These are phyloP conservation scores for Solanum piurae DNA, from an alignment of 257 asterid species.

Conservation along the genomic window DNA sequence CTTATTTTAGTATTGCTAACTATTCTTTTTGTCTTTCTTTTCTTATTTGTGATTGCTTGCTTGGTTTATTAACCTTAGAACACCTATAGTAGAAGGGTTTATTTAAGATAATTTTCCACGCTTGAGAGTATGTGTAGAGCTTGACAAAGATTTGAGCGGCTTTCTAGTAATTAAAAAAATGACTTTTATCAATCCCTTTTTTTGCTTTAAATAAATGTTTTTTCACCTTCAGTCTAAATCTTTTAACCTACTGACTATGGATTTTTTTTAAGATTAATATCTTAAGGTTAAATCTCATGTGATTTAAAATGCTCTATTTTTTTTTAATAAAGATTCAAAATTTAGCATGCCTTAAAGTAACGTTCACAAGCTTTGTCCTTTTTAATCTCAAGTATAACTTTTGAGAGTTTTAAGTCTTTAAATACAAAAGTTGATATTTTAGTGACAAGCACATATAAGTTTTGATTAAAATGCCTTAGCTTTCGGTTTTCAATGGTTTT, in stretches of 20 bases:
- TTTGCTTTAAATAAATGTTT: too few relatives aligned
- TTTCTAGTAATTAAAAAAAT: too few relatives aligned
- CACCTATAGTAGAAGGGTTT: background rate
- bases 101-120: background rate
- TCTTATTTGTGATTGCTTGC: background rate
- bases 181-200: background rate
- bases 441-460: too few relatives aligned
- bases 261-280: too few relatives aligned
- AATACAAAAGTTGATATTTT: background rate
- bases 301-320: too few relatives aligned
- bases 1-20: background rate
- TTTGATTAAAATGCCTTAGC: too few relatives aligned
- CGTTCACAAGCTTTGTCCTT: background rate
- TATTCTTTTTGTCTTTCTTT: too few relatives aligned
- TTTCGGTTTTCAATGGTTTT: too few relatives aligned
- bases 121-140: background rate
- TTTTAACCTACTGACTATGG: background rate
- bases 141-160: background rate
- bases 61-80: background rate
- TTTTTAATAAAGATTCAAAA: background rate
- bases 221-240: background rate
- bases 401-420: background rate
- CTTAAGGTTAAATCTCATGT: background rate
- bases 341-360: background rate
- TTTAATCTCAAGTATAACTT: too few relatives aligned